phyloP scores from a whole-genome alignment of 2,329 filamentous ascomycete genomes.

The Fusarium siculi region DNA sequence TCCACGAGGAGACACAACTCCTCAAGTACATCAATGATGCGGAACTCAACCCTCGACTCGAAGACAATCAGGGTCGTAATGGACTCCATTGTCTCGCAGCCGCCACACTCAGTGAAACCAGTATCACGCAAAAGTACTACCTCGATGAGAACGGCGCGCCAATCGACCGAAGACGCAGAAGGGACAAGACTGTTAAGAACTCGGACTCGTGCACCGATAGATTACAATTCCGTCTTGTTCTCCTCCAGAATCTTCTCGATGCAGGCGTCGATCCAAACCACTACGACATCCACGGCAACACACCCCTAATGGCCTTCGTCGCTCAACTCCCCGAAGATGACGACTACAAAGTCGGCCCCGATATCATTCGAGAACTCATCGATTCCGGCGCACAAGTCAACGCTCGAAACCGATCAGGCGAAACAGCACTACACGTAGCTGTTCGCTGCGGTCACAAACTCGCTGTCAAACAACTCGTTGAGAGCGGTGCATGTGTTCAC shows the following conservation, averaged over 20 bases:
- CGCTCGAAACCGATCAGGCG: slow-evolving; percentile 63
- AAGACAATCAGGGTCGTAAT: slow-evolving; percentile 60
- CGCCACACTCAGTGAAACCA: slow-evolving; percentile 57
- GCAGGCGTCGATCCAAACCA: slow-evolving; percentile 61
- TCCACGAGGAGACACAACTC: slow-evolving; percentile 36
- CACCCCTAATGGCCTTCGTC: slow-evolving; percentile 66
- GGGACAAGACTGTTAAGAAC: slow-evolving; percentile 21
- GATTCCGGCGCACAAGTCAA: slow-evolving; percentile 57
- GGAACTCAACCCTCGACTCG: slow-evolving; percentile 21
- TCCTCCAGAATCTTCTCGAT: slow-evolving; percentile 47
- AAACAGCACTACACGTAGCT: slow-evolving; percentile 66
- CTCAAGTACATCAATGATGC: slow-evolving; percentile 39
- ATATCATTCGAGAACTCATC: slow-evolving; percentile 58
- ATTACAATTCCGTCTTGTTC: slow-evolving; percentile 43
- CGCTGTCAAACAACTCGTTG: slow-evolving; percentile 58
- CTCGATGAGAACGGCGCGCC: slow-evolving; percentile 31
- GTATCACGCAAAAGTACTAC: slow-evolving; percentile 49
- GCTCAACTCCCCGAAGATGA: slow-evolving; percentile 61
- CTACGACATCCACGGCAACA: slow-evolving; percentile 62
- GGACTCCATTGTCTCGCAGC: slow-evolving; percentile 68
- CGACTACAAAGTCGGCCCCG: slow-evolving; percentile 59
- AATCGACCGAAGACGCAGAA: slow-evolving; percentile 3
- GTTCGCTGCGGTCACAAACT: slow-evolving; percentile 64
- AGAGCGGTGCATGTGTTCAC: slow-evolving; percentile 60
- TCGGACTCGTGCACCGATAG: slow-evolving; percentile 49